Evolutionary conservation across 345 rosid genomes (phyloP).

Genomic region (Salix suchowensis): DNA sequence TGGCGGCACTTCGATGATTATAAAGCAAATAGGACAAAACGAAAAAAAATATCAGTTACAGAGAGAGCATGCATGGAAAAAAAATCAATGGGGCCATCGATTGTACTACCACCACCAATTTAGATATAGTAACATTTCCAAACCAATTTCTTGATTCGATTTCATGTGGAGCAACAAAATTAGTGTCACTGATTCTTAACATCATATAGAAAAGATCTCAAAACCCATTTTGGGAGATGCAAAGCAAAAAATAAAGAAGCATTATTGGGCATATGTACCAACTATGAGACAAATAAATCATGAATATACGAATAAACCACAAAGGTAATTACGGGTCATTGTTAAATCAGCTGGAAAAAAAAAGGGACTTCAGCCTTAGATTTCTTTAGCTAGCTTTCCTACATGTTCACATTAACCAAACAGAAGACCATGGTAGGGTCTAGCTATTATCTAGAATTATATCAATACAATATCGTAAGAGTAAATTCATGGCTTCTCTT

Average conservation of each 20-base stretch:
- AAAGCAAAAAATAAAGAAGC: not conserved
- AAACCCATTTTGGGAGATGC: not conserved
- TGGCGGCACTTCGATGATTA: constrained; percentile 68
- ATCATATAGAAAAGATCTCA: not conserved
- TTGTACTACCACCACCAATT: not conserved
- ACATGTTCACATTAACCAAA: not conserved
- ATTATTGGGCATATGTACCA: not conserved
- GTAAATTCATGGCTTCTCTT: not conserved
- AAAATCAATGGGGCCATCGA: not conserved
- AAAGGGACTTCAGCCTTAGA: not conserved
- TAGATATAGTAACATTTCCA: not conserved
- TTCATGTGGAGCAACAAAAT: not conserved
- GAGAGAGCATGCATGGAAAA: not conserved
- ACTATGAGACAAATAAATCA: not conserved
- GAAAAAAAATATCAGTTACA: not conserved
- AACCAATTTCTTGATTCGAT: not conserved
- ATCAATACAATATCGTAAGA: not conserved
- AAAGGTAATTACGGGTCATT: not conserved
- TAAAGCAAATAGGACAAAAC: not conserved
- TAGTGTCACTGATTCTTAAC: not conserved
- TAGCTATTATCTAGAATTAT: not conserved
- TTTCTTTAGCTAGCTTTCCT: not conserved
- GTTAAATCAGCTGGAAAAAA: not conserved
- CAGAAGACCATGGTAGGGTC: not conserved
- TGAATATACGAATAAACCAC: not conserved